Evolutionary conservation across 257 asterid species (phyloP).

Genomic region (Cynanchum wilfordii): DNA sequence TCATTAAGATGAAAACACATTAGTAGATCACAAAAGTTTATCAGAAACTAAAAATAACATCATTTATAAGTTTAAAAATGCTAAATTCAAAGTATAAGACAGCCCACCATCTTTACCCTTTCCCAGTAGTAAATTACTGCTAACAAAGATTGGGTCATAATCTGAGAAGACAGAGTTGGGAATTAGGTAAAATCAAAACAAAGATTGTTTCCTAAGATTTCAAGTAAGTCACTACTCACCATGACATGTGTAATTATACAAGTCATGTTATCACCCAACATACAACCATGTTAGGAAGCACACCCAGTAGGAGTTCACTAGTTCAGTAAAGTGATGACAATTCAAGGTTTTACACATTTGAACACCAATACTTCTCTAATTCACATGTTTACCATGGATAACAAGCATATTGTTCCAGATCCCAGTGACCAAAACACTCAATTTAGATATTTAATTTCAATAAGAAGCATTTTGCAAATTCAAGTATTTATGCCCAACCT

Average conservation of each 20-base stretch:
- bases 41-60: background rate
- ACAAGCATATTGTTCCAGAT: background rate
- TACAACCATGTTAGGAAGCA: background rate
- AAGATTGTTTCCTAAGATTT: background rate
- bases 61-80: background rate
- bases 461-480: background rate
- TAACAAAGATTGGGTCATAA: background rate
- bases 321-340: background rate
- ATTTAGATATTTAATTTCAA: background rate
- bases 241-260: background rate
- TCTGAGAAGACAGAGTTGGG: background rate
- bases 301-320: background rate
- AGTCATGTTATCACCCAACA: background rate
- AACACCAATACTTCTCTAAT: background rate
- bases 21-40: background rate
- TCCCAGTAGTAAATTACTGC: background rate
- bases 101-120: background rate
- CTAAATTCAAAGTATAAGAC: slow-evolving; percentile 1
- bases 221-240: background rate
- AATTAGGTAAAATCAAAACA: background rate
- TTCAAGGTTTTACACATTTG: background rate
- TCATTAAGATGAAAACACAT: slow-evolving; percentile 16
- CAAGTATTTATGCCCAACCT: background rate
- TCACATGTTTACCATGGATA: background rate
- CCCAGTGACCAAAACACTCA: background rate